These are phyloP conservation scores for Penicillium silybi DNA, from an alignment of 495 filamentous ascomycete species.

Conservation along the genomic window DNA sequence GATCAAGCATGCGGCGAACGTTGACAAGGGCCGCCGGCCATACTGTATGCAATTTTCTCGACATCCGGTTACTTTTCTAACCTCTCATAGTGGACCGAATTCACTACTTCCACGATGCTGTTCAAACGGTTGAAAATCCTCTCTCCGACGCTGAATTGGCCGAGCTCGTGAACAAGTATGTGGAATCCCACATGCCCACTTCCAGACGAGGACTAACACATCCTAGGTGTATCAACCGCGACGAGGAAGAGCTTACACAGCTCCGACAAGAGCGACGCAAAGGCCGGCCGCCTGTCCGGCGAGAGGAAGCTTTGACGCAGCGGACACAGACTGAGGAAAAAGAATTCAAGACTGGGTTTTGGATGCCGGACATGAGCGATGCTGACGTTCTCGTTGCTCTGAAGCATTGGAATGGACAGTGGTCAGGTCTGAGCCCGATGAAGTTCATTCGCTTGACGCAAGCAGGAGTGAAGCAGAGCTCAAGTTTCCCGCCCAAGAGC, in stretches of 20 bases:
- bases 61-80: neutral
- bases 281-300: constrained; percentile 73
- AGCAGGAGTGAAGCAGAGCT: constrained; percentile 50
- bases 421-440: constrained; percentile 55
- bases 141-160: constrained; percentile 58
- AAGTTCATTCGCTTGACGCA: constrained; percentile 60
- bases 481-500: constrained; percentile 68
- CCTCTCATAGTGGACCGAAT: constrained; percentile 59
- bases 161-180: constrained; percentile 59
- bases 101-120: constrained; percentile 63
- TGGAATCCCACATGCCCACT: neutral
- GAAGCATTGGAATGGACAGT: constrained; percentile 58
- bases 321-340: constrained; percentile 65
- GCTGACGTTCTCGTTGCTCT: constrained; percentile 50
- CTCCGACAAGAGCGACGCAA: constrained; percentile 73
- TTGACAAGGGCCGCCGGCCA: constrained; percentile 63
- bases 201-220: neutral
- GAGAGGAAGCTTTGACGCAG: constrained; percentile 72
- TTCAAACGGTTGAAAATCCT: constrained; percentile 50
- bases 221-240: constrained; percentile 68
- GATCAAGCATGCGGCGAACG: constrained; percentile 55
- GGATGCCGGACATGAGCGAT: constrained; percentile 61
- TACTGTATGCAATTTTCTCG: constrained; percentile 47
- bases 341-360: constrained; percentile 82
- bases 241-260: constrained; percentile 69